phyloP scores from a whole-genome alignment of 148 eudicot genomes.

The Rhododendron henanense region DNA sequence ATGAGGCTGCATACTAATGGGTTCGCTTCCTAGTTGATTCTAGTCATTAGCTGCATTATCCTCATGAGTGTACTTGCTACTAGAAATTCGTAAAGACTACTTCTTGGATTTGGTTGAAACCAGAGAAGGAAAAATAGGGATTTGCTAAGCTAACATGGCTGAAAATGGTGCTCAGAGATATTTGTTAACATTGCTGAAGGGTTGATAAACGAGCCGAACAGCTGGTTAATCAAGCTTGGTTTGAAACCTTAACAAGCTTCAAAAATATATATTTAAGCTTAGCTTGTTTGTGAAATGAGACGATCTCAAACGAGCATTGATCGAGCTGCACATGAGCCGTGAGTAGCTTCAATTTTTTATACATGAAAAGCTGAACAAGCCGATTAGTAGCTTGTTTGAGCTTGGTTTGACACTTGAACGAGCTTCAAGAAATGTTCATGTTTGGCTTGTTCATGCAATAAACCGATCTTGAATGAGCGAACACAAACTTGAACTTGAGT shows the following conservation, averaged over 20 bases:
- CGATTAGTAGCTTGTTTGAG: neutral
- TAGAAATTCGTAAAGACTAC: neutral
- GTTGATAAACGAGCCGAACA: neutral
- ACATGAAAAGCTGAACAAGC: neutral
- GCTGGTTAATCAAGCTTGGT: neutral
- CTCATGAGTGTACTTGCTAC: neutral
- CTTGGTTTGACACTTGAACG: neutral
- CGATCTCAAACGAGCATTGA: neutral
- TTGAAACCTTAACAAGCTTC: neutral
- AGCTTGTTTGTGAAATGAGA: neutral
- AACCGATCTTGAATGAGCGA: neutral
- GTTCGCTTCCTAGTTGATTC: neutral
- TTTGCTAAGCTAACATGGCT: neutral
- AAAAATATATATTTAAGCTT: neutral
- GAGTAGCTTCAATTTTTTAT: neutral
- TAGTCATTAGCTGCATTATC: neutral
- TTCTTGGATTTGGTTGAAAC: neutral
- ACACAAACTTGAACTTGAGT: neutral
- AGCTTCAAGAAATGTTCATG: neutral
- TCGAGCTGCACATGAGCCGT: neutral
- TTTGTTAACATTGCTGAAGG: neutral
- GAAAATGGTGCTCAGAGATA: neutral
- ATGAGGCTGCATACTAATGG: neutral
- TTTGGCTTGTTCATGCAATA: neutral
- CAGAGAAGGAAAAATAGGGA: neutral